Conservation (phyloP, 2,329 filamentous ascomycete genomes). For the Phialocephala sp. region DNA sequence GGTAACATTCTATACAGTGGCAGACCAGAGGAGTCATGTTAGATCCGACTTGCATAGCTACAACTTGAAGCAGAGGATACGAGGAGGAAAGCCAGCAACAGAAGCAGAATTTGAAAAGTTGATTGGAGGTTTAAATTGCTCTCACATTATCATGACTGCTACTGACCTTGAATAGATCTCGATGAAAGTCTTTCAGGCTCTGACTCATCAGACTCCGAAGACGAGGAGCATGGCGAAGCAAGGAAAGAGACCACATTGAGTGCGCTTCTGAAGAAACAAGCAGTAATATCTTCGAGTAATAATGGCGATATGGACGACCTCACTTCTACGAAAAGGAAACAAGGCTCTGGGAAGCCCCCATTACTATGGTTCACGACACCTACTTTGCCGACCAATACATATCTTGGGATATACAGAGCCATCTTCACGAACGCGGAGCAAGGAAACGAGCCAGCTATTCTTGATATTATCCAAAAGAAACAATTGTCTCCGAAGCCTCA, state of each 20-base stretch:
- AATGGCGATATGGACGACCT: constrained; percentile 54
- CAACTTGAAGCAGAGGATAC: constrained; percentile 90
- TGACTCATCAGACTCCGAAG: constrained; percentile 70
- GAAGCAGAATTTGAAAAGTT: constrained; percentile 88
- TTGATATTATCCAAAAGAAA: constrained; percentile 74
- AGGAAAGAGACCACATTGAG: constrained; percentile 75
- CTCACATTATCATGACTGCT: background rate
- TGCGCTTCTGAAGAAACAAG: constrained; percentile 81
- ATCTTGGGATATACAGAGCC: constrained; percentile 84
- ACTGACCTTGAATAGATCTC: constrained; percentile 58
- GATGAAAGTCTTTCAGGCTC: constrained; percentile 94
- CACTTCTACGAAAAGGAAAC: constrained; percentile 54
- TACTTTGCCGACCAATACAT: constrained; percentile 75
- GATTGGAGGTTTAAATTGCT: constrained; percentile 56
- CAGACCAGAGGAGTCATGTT: constrained; percentile 84
- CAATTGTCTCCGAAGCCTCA: constrained; percentile 70
- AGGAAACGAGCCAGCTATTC: constrained; percentile 63
- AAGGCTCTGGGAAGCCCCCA: constrained; percentile 70
- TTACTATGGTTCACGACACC: constrained; percentile 86
- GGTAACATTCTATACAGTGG: constrained; percentile 71
- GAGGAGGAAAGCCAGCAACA: constrained; percentile 72
- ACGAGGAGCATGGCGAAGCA: constrained; percentile 50
- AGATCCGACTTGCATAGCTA: constrained; percentile 93
- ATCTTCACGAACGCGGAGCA: constrained; percentile 78
- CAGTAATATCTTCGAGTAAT: constrained; percentile 64